phyloP scores from a whole-genome alignment of 169 alveolate genomes.

The Plasmodium fragile region DNA sequence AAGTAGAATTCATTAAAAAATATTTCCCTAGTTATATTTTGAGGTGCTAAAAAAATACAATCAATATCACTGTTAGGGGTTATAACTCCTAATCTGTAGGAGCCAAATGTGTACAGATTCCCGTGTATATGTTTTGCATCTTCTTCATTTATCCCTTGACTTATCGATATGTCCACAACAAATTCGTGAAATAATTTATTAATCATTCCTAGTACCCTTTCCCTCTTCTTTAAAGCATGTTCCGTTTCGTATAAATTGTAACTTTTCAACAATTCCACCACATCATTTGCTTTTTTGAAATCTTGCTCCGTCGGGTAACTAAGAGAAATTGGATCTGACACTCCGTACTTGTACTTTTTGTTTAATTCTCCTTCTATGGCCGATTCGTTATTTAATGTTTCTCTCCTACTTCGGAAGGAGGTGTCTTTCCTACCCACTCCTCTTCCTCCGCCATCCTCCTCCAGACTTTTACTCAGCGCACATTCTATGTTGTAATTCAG shows the following conservation, averaged over 20 bases:
- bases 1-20: constrained; percentile 93
- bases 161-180: constrained; percentile 86
- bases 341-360: constrained; percentile 78
- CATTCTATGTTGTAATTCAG: constrained; percentile 56
- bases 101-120: constrained; percentile 95
- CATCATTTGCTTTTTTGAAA: constrained; percentile 84
- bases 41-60: constrained; percentile 97
- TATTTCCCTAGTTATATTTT: constrained; percentile 94
- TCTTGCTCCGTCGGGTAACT: constrained; percentile 89
- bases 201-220: constrained; percentile 91
- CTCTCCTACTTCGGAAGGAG: background rate
- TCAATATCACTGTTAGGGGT: constrained; percentile 98
- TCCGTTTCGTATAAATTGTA: constrained; percentile 92
- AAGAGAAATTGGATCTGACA: constrained; percentile 83
- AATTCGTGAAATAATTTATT: constrained; percentile 92
- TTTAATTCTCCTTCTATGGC: constrained; percentile 11
- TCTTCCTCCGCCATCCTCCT: constrained; percentile 1
- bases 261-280: constrained; percentile 83
- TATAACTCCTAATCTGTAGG: constrained; percentile 97
- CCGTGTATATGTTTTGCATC: constrained; percentile 93
- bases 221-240: constrained; percentile 91
- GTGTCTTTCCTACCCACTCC: constrained; percentile 2
- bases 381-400: background rate
- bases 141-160: constrained; percentile 91
- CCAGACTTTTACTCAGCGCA: constrained; percentile 25